Conservation (phyloP, 1,284 basidiomycete genomes). For the Mycosarcoma maydis region DNA sequence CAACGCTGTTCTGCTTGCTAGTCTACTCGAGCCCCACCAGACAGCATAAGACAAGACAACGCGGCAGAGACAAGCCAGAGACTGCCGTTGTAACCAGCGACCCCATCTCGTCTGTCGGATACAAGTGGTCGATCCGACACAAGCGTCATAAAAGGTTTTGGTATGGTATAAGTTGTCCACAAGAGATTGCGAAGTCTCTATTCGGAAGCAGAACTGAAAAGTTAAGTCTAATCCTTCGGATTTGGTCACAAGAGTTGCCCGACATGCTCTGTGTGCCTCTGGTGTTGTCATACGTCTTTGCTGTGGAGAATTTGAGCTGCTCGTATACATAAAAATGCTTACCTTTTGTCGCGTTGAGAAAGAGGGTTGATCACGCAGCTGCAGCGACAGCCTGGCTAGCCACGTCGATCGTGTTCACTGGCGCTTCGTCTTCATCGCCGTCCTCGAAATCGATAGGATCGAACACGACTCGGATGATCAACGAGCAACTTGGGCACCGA, state of each 20-base stretch:
- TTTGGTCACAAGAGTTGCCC: neutral
- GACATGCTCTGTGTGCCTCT: neutral
- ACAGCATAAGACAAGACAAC: neutral
- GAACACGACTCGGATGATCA: conserved; percentile 91
- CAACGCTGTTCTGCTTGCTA: neutral
- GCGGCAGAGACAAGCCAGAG: conserved; percentile 3
- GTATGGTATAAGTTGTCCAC: conserved; percentile 54
- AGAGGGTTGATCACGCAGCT: conserved; percentile 15
- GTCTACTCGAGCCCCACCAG: neutral
- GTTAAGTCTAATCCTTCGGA: conserved; percentile 39
- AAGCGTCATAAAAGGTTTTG: conserved; percentile 42
- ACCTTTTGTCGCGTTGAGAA: conserved; percentile 3
- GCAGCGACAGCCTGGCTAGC: conserved; percentile 19
- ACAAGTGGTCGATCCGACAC: neutral
- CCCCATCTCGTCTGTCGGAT: neutral
- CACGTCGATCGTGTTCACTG: conserved; percentile 16
- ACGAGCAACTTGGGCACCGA: conserved; percentile 94
- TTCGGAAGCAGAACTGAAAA: conserved; percentile 57
- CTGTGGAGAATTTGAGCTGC: neutral
- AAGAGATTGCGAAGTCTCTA: conserved; percentile 56
- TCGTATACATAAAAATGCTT: conserved; percentile 7
- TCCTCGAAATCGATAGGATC: conserved; percentile 77
- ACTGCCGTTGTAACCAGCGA: conserved; percentile 12
- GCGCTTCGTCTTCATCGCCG: conserved; percentile 34
- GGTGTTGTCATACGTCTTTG: neutral